These are phyloP conservation scores for Elaeagnus macrophylla DNA, from an alignment of 306 rosid species.

Conservation along the genomic window DNA sequence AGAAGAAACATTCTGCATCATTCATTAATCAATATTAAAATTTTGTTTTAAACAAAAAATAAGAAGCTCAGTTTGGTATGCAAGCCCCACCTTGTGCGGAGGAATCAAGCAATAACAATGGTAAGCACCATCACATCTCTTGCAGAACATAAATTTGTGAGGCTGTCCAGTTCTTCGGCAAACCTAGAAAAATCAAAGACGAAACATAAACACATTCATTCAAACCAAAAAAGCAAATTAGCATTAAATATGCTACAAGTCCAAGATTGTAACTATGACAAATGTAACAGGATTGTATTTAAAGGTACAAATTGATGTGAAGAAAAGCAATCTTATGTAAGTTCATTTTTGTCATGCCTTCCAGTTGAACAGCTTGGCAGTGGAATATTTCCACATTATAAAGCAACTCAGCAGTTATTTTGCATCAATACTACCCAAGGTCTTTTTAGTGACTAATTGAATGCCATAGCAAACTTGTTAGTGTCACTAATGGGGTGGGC, in stretches of 20 bases:
- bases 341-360: too few relatives aligned
- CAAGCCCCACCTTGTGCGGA: slow-evolving; percentile 74
- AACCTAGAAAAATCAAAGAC: slow-evolving; percentile 41
- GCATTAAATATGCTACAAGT: background rate
- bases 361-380: too few relatives aligned
- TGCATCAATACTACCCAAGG: too few relatives aligned
- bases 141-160: slow-evolving; percentile 94
- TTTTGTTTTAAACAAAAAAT: slow-evolving; percentile 3
- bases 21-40: slow-evolving; percentile 26
- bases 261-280: too few relatives aligned
- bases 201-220: background rate
- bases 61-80: slow-evolving; percentile 15
- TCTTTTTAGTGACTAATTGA: too few relatives aligned
- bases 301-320: too few relatives aligned
- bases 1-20: slow-evolving; percentile 75
- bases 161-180: slow-evolving; percentile 97
- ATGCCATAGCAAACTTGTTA: too few relatives aligned
- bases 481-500: too few relatives aligned
- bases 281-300: too few relatives aligned
- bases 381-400: too few relatives aligned
- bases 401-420: too few relatives aligned
- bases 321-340: too few relatives aligned
- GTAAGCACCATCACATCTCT: slow-evolving; percentile 95
- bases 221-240: slow-evolving; percentile 8
- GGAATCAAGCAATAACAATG: slow-evolving; percentile 98